Evolutionary conservation across 108 stramenopile genomes (phyloP), one percentile per base, ranked within the genome.

Genomic region (Fistulifera solaris): DNA sequence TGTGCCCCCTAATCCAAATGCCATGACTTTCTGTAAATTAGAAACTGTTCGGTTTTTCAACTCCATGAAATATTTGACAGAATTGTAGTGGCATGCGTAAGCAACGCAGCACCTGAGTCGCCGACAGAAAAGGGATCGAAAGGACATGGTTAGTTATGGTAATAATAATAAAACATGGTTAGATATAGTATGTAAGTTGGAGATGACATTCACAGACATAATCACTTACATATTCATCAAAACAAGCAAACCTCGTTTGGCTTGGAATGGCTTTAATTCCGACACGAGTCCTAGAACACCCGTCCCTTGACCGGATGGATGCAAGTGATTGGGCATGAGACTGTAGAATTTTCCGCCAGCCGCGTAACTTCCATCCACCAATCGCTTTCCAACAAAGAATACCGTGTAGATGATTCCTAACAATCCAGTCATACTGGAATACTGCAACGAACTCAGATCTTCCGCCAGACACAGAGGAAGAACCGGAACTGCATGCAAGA

Each of bases 1-100:
- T 22, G 50, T 51, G 17, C 50, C 50, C 3, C 50, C 50, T 22
- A 51, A 6, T 16, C 50, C 50, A 6, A 22, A 16, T 12, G 50
- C 50, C 50, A 51, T 51, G 50, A 51, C 50, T 51, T 23, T 23
- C 18, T 51, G 17, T 27, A 51, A 6, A 23, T 16, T 27, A 4
- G 50, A 19, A 27, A 51, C 25, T 6, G 50, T 51, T 3, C 50
- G 50, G 2, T 27, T 3, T 27, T 51, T 51, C n/a, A 51, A 28
- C 26, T 51, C 50, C 50, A 51, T 51, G 50, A 22, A 51, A 22
- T 51, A 51, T 27, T 51, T 51, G 11, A 51, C 50, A n/a, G 50
- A 16, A 12, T 51, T 51, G 27, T 51, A 51, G 26, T 51, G 50
- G 22, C 50, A 51, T 6, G 50, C 50, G 18, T 51, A 51, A 3